Evolutionary conservation across 1,284 basidiomycete genomes (phyloP).

Genomic region (Schizophyllum amplum): DNA sequence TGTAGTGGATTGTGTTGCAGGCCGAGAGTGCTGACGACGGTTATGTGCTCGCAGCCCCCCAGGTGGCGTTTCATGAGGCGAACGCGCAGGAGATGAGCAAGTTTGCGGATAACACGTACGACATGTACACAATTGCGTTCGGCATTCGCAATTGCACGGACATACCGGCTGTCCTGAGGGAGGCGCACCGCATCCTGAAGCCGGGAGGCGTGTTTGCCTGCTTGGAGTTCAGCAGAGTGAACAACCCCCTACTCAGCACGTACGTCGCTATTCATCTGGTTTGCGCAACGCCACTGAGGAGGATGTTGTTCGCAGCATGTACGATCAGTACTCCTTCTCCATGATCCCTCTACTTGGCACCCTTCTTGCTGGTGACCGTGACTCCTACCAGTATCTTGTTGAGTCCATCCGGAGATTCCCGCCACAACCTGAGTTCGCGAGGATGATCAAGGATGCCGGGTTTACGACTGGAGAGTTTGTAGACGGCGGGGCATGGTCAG

Average conservation of each 20-base stretch:
- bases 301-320: conserved; percentile 48
- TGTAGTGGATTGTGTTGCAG: no score
- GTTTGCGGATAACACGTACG: conserved; percentile 78
- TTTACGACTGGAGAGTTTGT: conserved; percentile 75
- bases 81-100: conserved; percentile 84
- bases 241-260: conserved; percentile 82
- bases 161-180: conserved; percentile 79
- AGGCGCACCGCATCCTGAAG: conserved; percentile 93
- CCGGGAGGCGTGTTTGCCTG: conserved; percentile 95
- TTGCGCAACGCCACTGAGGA: no score
- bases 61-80: conserved; percentile 88
- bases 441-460: conserved; percentile 84
- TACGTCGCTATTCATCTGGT: no score
- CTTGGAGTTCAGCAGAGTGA: conserved; percentile 94
- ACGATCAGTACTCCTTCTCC: conserved; percentile 95
- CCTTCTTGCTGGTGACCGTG: conserved; percentile 91
- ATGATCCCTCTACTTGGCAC: conserved; percentile 93
- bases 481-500: conserved; percentile 83
- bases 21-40: conserved; percentile 3
- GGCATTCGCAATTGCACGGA: conserved; percentile 98
- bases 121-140: conserved; percentile 98
- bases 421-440: conserved; percentile 81
- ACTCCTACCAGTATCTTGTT: conserved; percentile 95
- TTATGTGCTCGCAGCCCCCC: conserved; percentile 59
- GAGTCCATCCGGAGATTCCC: conserved; percentile 97